Conservation (phyloP, 768 basidiomycete species). For the Lactarius psammicola region DNA sequence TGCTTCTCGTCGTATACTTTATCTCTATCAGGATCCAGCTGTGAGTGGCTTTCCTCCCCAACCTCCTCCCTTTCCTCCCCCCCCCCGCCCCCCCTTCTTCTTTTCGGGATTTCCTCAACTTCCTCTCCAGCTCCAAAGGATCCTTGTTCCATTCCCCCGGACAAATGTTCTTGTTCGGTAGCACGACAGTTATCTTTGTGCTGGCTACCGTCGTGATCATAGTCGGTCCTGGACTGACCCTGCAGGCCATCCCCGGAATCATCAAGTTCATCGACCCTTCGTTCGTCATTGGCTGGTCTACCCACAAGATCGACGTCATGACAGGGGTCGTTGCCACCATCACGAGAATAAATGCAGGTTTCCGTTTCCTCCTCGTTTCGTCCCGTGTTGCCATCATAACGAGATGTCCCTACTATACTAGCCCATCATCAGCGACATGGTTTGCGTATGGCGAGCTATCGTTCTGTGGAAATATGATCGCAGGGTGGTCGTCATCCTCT, state of each 20-base stretch:
- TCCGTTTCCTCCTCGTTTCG: not conserved
- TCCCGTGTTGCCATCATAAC: not conserved
- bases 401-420: not conserved
- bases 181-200: constrained; percentile 8
- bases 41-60: not conserved
- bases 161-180: constrained; percentile 16
- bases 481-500: constrained; percentile 16
- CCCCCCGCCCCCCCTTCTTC: not conserved
- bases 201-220: constrained; percentile 15
- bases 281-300: constrained; percentile 10
- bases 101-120: not conserved
- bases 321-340: constrained; percentile 4
- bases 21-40: constrained; percentile 22
- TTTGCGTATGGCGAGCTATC: constrained; percentile 24
- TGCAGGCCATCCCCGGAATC: constrained; percentile 13
- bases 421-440: constrained; percentile 24
- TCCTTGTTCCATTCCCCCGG: constrained; percentile 11
- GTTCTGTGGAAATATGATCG: constrained; percentile 21
- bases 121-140: constrained; percentile 15
- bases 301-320: constrained; percentile 10
- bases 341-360: constrained; percentile 17
- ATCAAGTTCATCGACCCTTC: constrained; percentile 15
- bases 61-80: not conserved
- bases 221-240: constrained; percentile 11
- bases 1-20: constrained; percentile 18